Evolutionary conservation across 495 filamentous ascomycete species (phyloP).

Genomic region (Aspergillus cavernicola): DNA sequence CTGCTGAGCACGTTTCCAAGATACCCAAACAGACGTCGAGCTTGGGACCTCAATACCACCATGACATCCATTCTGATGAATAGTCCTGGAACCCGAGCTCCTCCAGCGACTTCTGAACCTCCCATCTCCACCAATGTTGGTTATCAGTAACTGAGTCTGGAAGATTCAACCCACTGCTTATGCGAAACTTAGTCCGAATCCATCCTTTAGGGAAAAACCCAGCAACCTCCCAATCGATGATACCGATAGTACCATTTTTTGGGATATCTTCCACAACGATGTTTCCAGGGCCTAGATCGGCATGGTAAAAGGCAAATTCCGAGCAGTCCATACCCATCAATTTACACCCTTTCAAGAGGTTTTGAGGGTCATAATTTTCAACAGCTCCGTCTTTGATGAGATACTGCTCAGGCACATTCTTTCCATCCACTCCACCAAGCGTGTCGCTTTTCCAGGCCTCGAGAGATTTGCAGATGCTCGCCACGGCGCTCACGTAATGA

Average conservation of each 20-base stretch:
- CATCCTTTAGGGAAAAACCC: constrained; percentile 29
- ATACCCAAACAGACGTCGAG: too few species aligned
- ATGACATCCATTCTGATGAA: neutral
- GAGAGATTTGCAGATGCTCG: too few species aligned
- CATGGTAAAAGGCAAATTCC: constrained; percentile 31
- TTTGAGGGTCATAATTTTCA: neutral
- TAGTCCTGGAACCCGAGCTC: neutral
- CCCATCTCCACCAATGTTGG: neutral
- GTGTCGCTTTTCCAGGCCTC: too few species aligned
- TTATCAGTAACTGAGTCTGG: neutral
- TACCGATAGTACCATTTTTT: constrained; percentile 20
- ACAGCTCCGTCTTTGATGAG: constrained; percentile 1
- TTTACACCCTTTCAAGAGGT: constrained; percentile 2
- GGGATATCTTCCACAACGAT: constrained; percentile 23
- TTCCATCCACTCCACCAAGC: constrained; percentile 1
- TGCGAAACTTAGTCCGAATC: constrained; percentile 28
- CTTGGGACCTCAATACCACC: too few species aligned
- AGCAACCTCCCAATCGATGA: constrained; percentile 35
- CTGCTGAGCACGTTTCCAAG: too few species aligned
- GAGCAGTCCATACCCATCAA: constrained; percentile 29
- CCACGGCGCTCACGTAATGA: too few species aligned
- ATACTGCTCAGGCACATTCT: constrained; percentile 8
- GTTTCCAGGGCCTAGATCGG: constrained; percentile 32
- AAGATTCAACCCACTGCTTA: neutral
- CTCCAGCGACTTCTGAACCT: neutral